phyloP scores from a whole-genome alignment of 2,329 filamentous ascomycete genomes.

The Verticillium tricorpus region DNA sequence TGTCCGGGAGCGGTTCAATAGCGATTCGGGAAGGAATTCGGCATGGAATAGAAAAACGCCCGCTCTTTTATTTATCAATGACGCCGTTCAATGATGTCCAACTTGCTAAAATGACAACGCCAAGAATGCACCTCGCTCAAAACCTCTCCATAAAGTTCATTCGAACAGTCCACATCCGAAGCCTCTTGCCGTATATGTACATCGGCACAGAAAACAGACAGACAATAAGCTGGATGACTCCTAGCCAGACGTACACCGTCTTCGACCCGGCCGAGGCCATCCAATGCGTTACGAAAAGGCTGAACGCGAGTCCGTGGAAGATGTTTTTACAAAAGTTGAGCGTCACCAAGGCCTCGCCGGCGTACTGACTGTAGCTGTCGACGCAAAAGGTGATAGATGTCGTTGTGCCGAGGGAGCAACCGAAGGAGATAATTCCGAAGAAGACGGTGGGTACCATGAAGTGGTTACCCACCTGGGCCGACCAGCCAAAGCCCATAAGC shows the following conservation, averaged over 20 bases:
- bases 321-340: conserved; percentile 94
- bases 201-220: conserved; percentile 78
- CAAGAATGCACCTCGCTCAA: conserved; percentile 12
- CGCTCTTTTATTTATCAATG: too few relatives aligned
- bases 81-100: too few relatives aligned
- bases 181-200: conserved; percentile 90
- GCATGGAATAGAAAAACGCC: too few relatives aligned
- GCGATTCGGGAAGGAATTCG: too few relatives aligned
- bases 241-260: conserved; percentile 75
- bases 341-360: conserved; percentile 89
- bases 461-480: conserved; percentile 63
- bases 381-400: conserved; percentile 93
- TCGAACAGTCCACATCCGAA: conserved; percentile 92
- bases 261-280: conserved; percentile 70
- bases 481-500: conserved; percentile 97
- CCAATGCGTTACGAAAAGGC: conserved; percentile 85
- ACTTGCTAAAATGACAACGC: too few relatives aligned
- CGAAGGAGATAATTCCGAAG: conserved; percentile 88
- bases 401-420: conserved; percentile 83
- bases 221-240: conserved; percentile 76
- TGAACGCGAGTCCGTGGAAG: conserved; percentile 83
- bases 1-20: too few relatives aligned
- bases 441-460: conserved; percentile 95
- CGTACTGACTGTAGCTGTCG: conserved; percentile 89
- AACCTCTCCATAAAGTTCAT: conserved; percentile 82